Evolutionary conservation across 208 protist species (phyloP), one percentile per base, ranked within the genome.

Genomic region (Crithidia fasciculata): DNA sequence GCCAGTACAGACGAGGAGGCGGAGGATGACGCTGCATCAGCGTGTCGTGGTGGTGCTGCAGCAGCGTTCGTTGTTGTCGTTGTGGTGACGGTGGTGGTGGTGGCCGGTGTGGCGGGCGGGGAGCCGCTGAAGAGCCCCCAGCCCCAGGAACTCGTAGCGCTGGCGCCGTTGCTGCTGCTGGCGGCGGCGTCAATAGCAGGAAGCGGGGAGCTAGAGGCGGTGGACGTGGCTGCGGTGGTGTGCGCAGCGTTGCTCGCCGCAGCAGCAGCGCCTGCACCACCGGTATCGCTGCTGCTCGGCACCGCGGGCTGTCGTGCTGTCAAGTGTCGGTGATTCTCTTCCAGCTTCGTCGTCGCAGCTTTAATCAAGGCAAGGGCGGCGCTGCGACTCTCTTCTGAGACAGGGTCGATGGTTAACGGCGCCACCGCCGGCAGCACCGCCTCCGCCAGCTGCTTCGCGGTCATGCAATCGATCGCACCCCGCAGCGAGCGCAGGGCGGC

Each of bases 401-500:
- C 56, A 2, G 52, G 52, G 73, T 97, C 94, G n/a, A 94, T 63
- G 12, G 83, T 80, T 40, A 94, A 76, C 18, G 86, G 84, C 2
- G 72, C 74, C 15, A 96, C 74, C 13, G 68, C 70, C 28, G 94
- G 90, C 49, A 96, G 55, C 56, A 93, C 47, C 44, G 70, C 53
- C 44, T 88, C 83, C 0, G 87, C 90, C 36, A 94, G 43, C 54
- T 87, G 76, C 60, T 81, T 74, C 39, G 71, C 55, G 28, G 79
- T 72, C 28, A 94, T 56, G 47, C 63, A 74, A 15, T 78, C 62
- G 5, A 90, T 43, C 6, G 82, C 85, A 8, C 86, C 71, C 4
- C 81, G 63, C 50, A 96, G 70, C 28, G 83, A 83, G 9, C 80
- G 80, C 65, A 95, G 69, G 0, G 88, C 89, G 19, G 88, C 89